Percentiles rank a stretch among this genome's conserved stretches.
These are phyloP conservation scores for Lophium mytilinum DNA, from an alignment of 495 filamentous ascomycete genomes.

Conservation along the genomic window DNA sequence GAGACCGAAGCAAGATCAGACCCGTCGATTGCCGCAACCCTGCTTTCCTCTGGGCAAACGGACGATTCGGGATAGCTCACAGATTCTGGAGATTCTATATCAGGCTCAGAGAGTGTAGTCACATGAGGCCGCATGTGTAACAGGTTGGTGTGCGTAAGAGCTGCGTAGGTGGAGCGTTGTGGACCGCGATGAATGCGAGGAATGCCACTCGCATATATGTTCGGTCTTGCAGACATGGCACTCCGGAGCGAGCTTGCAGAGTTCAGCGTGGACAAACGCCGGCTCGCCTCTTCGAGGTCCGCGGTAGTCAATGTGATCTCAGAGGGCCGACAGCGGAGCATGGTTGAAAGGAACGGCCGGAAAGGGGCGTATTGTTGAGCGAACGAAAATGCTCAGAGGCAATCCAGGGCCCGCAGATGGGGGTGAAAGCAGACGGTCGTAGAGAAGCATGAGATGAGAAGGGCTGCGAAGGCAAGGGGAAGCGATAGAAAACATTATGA, in stretches of 20 bases:
- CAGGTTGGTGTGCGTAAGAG: slow-evolving; percentile 8
- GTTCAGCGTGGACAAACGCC: slow-evolving; percentile 12
- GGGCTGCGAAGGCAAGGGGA: too few species aligned
- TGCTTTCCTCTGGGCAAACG: too few species aligned
- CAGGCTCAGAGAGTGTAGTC: neutral
- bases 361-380: neutral
- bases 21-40: neutral
- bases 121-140: slow-evolving; percentile 8
- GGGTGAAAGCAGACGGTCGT: too few species aligned
- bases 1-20: neutral
- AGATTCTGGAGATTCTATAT: neutral
- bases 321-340: slow-evolving; percentile 23
- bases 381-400: neutral
- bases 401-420: too few species aligned
- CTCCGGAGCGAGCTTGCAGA: neutral
- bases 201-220: neutral
- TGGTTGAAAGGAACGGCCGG: neutral
- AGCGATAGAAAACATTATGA: too few species aligned
- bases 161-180: slow-evolving; percentile 16
- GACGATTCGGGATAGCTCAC: too few species aligned
- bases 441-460: too few species aligned
- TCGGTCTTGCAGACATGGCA: neutral
- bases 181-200: slow-evolving; percentile 18
- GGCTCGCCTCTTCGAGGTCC: slow-evolving; percentile 20
- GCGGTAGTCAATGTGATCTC: slow-evolving; percentile 26